Evolutionary conservation across 352 stramenopile genomes (phyloP), one percentile per base, ranked within the genome.

Genomic region (Pythium aphanidermatum): DNA sequence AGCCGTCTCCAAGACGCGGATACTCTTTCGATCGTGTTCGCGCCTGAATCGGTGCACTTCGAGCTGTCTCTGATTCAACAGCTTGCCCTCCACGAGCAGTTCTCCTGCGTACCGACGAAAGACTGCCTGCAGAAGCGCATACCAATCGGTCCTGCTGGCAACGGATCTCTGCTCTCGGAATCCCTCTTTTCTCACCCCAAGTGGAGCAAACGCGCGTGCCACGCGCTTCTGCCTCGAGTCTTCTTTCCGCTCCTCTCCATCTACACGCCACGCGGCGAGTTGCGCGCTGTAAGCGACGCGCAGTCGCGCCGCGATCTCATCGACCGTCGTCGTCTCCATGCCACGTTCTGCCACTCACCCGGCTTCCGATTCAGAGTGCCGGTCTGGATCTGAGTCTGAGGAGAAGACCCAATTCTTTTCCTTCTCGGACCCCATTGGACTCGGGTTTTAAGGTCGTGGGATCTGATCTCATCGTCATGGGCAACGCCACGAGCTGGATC

Each of bases 401-500:
- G 38, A n/a, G n/a, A n/a, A n/a, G n/a, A n/a, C n/a, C n/a, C n/a
- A n/a, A n/a, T n/a, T n/a, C n/a, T n/a, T n/a, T n/a, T n/a, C n/a
- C n/a, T n/a, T n/a, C n/a, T n/a, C n/a, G n/a, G n/a, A n/a, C n/a
- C n/a, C n/a, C n/a, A n/a, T n/a, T n/a, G n/a, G n/a, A n/a, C n/a
- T n/a, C n/a, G n/a, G n/a, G n/a, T n/a, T n/a, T n/a, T n/a, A n/a
- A n/a, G n/a, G n/a, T n/a, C n/a, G n/a, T n/a, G n/a, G n/a, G n/a
- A 39, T 20, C 33, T 17, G 29, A 11, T 42, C 17, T 29, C 17
- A 25, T 7, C 17, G n/a, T 11, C 19, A 91, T 91, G 79, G 79
- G 79, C 23, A 89, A 89, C 52, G 56, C 74, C 16, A 70, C 76
- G 52, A 86, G 72, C 47, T 92, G 79, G 79, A 34, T 89, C 32